Percentiles rank a stretch among this genome's conserved stretches.
Conservation (phyloP, 1,284 basidiomycete genomes). For the Ceratobasidium theobromae region DNA sequence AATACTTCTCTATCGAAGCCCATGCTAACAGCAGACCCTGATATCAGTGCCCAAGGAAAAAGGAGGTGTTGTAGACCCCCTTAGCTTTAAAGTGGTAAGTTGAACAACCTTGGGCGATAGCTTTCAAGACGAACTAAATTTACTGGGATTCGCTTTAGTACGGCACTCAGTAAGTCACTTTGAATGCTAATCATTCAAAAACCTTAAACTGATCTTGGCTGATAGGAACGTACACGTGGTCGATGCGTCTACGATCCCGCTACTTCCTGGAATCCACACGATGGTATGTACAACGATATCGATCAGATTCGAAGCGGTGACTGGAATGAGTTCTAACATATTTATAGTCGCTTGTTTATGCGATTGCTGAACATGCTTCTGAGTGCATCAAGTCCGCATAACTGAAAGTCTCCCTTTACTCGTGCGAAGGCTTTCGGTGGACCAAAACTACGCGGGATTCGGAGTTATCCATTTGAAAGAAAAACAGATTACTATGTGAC, state of each 20-base stretch:
- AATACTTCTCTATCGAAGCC: neutral
- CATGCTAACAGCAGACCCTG: neutral
- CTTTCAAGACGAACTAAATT: too few relatives aligned
- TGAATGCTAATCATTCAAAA: neutral
- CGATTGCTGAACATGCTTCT: constrained; percentile 18
- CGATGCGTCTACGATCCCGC: constrained; percentile 16
- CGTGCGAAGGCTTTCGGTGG: too few relatives aligned
- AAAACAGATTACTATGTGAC: too few relatives aligned
- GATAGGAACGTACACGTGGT: constrained; percentile 19
- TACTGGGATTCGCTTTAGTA: constrained; percentile 7
- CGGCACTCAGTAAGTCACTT: constrained; percentile 8
- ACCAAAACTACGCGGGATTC: too few relatives aligned
- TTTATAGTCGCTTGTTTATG: constrained; percentile 16
- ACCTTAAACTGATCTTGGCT: neutral
- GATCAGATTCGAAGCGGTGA: neutral
- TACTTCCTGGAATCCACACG: constrained; percentile 20
- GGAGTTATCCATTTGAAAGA: too few relatives aligned
- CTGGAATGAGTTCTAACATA: neutral
- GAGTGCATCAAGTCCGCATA: constrained; percentile 14
- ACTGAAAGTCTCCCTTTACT: neutral
- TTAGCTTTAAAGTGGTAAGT: constrained; percentile 23
- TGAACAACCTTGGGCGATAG: neutral
- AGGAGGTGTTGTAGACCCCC: constrained; percentile 18
- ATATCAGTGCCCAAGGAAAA: constrained; percentile 2
- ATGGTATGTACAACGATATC: neutral